Conservation (phyloP, 2,329 filamentous ascomycete species). For the Phyllosticta paracitricarpa region DNA sequence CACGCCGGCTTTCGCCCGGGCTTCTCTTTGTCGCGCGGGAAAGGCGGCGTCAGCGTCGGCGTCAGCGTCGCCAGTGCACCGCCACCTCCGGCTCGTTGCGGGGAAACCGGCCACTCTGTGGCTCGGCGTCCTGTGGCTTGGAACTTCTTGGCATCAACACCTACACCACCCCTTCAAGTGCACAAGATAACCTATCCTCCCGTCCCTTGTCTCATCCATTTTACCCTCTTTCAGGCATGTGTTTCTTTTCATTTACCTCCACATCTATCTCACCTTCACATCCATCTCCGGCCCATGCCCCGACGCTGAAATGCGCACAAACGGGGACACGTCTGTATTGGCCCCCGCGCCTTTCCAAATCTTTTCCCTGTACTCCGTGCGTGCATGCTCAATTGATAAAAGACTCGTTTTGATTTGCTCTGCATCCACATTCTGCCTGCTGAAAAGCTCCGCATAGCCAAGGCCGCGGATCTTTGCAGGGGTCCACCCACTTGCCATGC, state of each 20-base stretch:
- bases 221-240: background rate
- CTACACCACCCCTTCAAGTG: background rate
- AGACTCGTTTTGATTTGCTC: background rate
- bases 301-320: background rate
- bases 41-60: background rate
- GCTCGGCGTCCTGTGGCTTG: background rate
- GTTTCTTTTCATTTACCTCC: background rate
- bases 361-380: background rate
- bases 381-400: background rate
- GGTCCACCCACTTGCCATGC: too few relatives aligned
- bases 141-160: background rate
- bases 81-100: background rate
- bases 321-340: background rate
- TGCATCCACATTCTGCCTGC: background rate
- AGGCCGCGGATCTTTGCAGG: background rate
- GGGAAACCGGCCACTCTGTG: background rate
- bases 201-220: too few relatives aligned
- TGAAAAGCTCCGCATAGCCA: background rate
- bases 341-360: background rate
- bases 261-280: background rate
- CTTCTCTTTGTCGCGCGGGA: background rate
- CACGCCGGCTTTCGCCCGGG: background rate
- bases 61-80: background rate
- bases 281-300: background rate
- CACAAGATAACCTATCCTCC: too few relatives aligned